phyloP scores from a whole-genome alignment of 495 filamentous ascomycete species.

The Pseudevernia furfuracea region DNA sequence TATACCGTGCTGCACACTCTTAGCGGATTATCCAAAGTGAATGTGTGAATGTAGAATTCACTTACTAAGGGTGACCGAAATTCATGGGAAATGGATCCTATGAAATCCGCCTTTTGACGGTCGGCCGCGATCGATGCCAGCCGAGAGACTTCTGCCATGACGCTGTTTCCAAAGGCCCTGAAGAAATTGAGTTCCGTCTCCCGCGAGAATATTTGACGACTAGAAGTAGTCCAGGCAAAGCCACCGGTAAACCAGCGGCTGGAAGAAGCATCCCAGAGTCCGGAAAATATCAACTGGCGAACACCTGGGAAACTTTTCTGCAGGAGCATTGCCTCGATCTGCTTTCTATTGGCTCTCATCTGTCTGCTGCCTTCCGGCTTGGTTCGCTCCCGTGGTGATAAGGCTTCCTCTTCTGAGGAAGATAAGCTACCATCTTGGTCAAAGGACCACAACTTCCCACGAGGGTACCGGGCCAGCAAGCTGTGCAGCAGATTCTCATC shows the following conservation, averaged over 20 bases:
- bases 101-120: constrained; percentile 57
- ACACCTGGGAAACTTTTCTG: constrained; percentile 39
- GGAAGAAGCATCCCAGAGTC: constrained; percentile 58
- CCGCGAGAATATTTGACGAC: constrained; percentile 31
- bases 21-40: background rate
- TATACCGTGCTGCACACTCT: constrained; percentile 37
- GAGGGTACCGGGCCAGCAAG: constrained; percentile 51
- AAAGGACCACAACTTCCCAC: constrained; percentile 51
- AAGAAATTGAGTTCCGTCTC: constrained; percentile 47
- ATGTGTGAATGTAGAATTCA: background rate
- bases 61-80: constrained; percentile 67
- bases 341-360: constrained; percentile 31
- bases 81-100: constrained; percentile 70
- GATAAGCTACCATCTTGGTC: constrained; percentile 40
- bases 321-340: constrained; percentile 37
- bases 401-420: constrained; percentile 28
- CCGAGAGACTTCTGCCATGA: constrained; percentile 60
- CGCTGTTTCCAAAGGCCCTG: constrained; percentile 53
- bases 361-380: constrained; percentile 21
- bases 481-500: constrained; percentile 40
- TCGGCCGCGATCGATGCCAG: constrained; percentile 39
- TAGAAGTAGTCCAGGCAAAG: constrained; percentile 51
- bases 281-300: constrained; percentile 29
- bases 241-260: constrained; percentile 63
- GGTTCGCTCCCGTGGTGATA: constrained; percentile 23